Conservation (phyloP, 441 rosid species). For the Pelargonium australe region DNA sequence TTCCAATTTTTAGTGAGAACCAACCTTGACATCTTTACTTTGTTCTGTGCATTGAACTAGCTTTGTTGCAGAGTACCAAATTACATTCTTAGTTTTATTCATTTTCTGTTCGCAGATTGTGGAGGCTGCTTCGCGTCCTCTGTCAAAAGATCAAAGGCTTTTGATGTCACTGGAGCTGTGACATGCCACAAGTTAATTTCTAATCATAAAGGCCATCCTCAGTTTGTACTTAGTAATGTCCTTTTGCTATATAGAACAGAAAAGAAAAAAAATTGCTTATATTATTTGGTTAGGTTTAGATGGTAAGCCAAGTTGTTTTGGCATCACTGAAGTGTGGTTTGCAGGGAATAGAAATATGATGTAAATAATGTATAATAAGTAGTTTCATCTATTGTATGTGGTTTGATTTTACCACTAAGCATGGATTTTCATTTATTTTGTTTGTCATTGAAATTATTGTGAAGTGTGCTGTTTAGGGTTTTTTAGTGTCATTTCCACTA, state of each 20-base stretch:
- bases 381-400: neutral
- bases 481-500: too few relatives aligned
- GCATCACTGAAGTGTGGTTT: neutral
- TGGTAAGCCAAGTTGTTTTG: neutral
- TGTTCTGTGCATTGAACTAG: too few relatives aligned
- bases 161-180: constrained; percentile 3
- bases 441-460: too few relatives aligned
- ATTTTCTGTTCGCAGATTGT: neutral
- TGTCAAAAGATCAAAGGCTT: constrained; percentile 5
- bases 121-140: neutral
- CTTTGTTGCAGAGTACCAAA: too few relatives aligned
- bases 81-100: neutral
- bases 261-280: neutral
- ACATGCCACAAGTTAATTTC: neutral
- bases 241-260: neutral
- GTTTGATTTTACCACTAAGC: too few relatives aligned
- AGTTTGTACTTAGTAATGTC: neutral
- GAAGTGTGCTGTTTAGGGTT: too few relatives aligned
- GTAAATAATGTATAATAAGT: neutral
- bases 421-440: too few relatives aligned
- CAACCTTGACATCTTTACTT: too few relatives aligned
- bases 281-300: neutral
- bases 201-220: neutral
- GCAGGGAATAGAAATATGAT: neutral
- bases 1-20: too few relatives aligned